Conservation (phyloP, 2,329 filamentous ascomycete species). For the Ophiostoma sp. region DNA sequence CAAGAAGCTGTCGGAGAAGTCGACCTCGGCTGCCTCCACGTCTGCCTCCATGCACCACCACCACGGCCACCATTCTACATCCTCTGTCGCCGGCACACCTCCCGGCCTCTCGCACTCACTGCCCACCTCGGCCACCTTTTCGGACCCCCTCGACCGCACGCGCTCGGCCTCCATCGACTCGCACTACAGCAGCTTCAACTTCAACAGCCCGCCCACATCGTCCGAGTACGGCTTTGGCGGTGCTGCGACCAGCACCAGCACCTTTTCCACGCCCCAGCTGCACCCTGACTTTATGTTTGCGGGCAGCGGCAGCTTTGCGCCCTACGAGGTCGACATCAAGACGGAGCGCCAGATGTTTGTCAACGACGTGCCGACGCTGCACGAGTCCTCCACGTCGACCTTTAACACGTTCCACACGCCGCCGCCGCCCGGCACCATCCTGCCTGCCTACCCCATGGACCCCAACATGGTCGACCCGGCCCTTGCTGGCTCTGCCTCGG, state of each 20-base stretch:
- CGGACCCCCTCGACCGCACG: conserved; percentile 65
- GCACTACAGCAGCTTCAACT: conserved; percentile 68
- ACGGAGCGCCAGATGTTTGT: conserved; percentile 92
- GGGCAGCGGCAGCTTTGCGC: conserved; percentile 32
- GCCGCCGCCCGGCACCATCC: conserved; percentile 61
- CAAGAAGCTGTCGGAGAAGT: conserved; percentile 85
- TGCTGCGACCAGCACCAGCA: conserved; percentile 34
- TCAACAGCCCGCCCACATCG: conserved; percentile 55
- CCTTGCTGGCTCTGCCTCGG: background rate
- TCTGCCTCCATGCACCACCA: conserved; percentile 14
- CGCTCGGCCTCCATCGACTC: conserved; percentile 76
- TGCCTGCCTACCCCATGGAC: conserved; percentile 51
- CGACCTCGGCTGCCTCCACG: conserved; percentile 33
- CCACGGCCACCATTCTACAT: conserved; percentile 41
- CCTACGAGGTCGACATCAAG: conserved; percentile 92
- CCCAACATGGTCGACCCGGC: conserved; percentile 15
- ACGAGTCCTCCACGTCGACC: conserved; percentile 83
- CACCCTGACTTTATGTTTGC: conserved; percentile 55
- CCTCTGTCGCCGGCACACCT: conserved; percentile 54
- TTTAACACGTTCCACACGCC: conserved; percentile 87
- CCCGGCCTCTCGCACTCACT: conserved; percentile 76
- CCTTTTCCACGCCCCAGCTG: conserved; percentile 54
- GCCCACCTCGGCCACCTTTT: conserved; percentile 73
- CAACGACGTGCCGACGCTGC: conserved; percentile 78
- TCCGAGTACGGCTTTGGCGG: conserved; percentile 39